A percentile compares a stretch with the other conserved stretches of the same genome.
These are phyloP conservation scores for Coniochaeta prunicola DNA, from an alignment of 2,329 filamentous ascomycete genomes.

Conservation along the genomic window DNA sequence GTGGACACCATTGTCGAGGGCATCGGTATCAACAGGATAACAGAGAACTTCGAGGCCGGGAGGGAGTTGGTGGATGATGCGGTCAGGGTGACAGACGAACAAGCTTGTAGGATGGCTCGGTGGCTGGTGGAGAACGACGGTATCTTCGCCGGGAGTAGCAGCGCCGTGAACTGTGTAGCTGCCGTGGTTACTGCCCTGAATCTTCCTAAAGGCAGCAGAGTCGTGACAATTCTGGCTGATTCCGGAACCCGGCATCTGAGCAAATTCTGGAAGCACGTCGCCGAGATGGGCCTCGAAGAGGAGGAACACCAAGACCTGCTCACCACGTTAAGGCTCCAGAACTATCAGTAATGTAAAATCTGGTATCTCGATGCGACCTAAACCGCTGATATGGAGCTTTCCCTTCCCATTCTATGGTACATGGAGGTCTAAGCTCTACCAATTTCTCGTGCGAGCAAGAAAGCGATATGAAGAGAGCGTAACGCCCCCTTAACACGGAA, in stretches of 20 bases:
- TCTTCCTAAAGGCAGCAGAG: slow-evolving; percentile 52
- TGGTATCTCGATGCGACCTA: neutral
- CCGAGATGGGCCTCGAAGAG: slow-evolving; percentile 58
- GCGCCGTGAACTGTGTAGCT: slow-evolving; percentile 90
- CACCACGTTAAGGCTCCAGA: slow-evolving; percentile 37
- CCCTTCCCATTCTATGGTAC: neutral
- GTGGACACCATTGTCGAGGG: slow-evolving; percentile 96
- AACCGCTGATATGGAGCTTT: neutral
- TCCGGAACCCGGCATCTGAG: slow-evolving; percentile 75
- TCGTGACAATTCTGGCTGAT: slow-evolving; percentile 83
- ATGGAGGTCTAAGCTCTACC: neutral
- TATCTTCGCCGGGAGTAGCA: slow-evolving; percentile 89
- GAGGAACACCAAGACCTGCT: slow-evolving; percentile 46
- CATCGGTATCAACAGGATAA: slow-evolving; percentile 92
- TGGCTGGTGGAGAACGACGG: slow-evolving; percentile 96
- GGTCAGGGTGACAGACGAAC: slow-evolving; percentile 77
- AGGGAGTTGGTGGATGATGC: slow-evolving; percentile 85
- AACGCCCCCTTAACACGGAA: neutral
- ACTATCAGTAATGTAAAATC: neutral
- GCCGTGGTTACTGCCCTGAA: slow-evolving; percentile 61
- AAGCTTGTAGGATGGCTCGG: slow-evolving; percentile 88
- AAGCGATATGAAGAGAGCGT: neutral
- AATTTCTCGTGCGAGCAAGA: neutral
- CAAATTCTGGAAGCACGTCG: slow-evolving; percentile 76
- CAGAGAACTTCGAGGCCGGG: slow-evolving; percentile 84